Conservation (phyloP, 176 grass and related monocot species). For the Cenchrus americanus region DNA sequence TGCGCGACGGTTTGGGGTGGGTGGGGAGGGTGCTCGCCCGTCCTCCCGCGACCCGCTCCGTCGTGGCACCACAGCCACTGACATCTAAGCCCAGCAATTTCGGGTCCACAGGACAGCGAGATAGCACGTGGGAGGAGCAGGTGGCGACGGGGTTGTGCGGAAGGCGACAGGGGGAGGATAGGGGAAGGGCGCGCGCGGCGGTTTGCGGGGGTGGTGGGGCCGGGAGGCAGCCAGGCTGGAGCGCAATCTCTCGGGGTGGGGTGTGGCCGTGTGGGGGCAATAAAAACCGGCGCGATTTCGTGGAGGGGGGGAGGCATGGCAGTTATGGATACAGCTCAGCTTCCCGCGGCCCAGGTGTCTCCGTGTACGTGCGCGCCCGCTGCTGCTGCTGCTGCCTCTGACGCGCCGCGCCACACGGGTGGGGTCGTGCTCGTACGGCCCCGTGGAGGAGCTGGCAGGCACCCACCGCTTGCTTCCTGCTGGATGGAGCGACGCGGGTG, state of each 20-base stretch:
- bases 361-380: not conserved
- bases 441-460: not conserved
- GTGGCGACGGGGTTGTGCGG: rapidly evolving
- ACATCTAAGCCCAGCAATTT: rapidly evolving
- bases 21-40: too few species aligned
- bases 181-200: constrained; percentile 25
- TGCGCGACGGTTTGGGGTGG: constrained; percentile 26
- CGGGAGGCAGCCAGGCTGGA: constrained; percentile 47
- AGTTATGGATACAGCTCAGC: constrained; percentile 62
- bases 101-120: not conserved
- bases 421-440: constrained; percentile 29
- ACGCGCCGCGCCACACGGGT: not conserved
- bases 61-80: rapidly evolving
- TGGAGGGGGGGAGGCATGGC: constrained; percentile 39
- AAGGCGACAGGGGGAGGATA: constrained; percentile 13
- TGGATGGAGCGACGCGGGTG: too few species aligned
- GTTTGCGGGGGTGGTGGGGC: constrained; percentile 38
- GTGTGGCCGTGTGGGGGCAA: not conserved
- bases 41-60: not conserved
- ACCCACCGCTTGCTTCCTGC: not conserved
- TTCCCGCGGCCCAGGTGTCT: constrained; percentile 34
- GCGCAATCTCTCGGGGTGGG: constrained; percentile 56
- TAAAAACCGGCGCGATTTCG: constrained; percentile 63
- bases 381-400: not conserved
- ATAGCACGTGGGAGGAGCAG: rapidly evolving